Evolutionary conservation across 495 filamentous ascomycete species (phyloP), one percentile per base, ranked within the genome.

Genomic region (Penicillium macrosclerotiorum): DNA sequence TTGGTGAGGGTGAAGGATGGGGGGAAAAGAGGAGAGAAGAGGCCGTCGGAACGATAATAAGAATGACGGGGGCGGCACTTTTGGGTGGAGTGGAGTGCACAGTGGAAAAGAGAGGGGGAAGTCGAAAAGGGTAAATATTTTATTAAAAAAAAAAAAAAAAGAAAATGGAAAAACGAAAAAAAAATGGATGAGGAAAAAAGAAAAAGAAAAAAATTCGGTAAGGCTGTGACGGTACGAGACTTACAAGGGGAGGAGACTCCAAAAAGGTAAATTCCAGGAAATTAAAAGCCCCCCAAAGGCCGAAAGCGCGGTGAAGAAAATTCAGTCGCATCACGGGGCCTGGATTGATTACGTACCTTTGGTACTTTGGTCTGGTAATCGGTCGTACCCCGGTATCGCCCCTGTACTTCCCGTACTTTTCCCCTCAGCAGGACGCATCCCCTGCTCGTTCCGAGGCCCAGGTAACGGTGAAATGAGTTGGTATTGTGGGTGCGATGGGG

Each of bases 61-160:
- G 59, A 54, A 59, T 62, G 53, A 55, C 44, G 55, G 58, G 61
- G 58, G 58, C 57, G 52, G 58, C 52, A 57, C 36, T n/a, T n/a
- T n/a, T 45, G 35, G 14, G 51, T 59, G 59, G 49, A 56, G 55
- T 50, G 38, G 47, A 54, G n/a, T n/a, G n/a, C n/a, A n/a, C n/a
- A 29, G 50, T 54, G 56, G 44, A 60, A 54, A 42, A 52, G 57
- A 47, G 52, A 49, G 49, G 55, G 47, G 54, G 40, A 49, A 22
- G n/a, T n/a, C n/a, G n/a, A n/a, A 16, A 42, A 43, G n/a, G 12
- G 9, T 5, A 37, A 30, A 33, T 38, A 5, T 7, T 40, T 22
- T n/a, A n/a, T n/a, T n/a, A n/a, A n/a, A n/a, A n/a, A n/a, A n/a
- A n/a, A n/a, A n/a, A n/a, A n/a, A n/a, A 9, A 22, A 36, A 41